Percentiles rank a stretch among this genome's conserved stretches.
These are phyloP conservation scores for Chytriomyces sp. DNA, from an alignment of 192 early-diverging fungal species.

Conservation along the genomic window DNA sequence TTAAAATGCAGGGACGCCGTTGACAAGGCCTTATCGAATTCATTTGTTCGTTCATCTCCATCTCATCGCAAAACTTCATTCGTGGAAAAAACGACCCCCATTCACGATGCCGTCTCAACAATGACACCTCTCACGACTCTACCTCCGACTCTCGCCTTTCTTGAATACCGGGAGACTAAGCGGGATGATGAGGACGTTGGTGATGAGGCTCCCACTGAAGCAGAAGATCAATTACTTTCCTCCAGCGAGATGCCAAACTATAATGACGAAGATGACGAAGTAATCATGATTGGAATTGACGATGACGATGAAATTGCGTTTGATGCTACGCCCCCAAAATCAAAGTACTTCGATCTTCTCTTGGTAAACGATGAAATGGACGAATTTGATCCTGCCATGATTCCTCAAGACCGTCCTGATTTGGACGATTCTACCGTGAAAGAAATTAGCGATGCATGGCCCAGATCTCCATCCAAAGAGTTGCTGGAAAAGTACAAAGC, in stretches of 20 bases:
- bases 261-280: slow-evolving; percentile 16
- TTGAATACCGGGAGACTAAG: not conserved
- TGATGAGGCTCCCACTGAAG: slow-evolving; percentile 2
- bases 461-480: not conserved
- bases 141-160: slow-evolving; percentile 18
- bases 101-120: not conserved
- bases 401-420: not conserved
- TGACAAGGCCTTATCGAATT: not conserved
- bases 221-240: not conserved
- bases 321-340: slow-evolving; percentile 21
- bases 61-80: not conserved
- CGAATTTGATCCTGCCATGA: not conserved
- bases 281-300: not conserved
- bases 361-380: not conserved
- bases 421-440: not conserved
- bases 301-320: not conserved
- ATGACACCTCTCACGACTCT: not conserved
- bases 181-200: not conserved
- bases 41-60: not conserved
- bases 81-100: slow-evolving; percentile 4
- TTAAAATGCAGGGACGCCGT: not conserved
- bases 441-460: too few relatives aligned
- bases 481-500: not conserved
- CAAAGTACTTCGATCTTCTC: slow-evolving; percentile 1
- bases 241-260: not conserved